Percentiles rank a stretch among this genome's conserved stretches.
phyloP scores from a whole-genome alignment of 306 rosid species.

The Cercis canadensis region DNA sequence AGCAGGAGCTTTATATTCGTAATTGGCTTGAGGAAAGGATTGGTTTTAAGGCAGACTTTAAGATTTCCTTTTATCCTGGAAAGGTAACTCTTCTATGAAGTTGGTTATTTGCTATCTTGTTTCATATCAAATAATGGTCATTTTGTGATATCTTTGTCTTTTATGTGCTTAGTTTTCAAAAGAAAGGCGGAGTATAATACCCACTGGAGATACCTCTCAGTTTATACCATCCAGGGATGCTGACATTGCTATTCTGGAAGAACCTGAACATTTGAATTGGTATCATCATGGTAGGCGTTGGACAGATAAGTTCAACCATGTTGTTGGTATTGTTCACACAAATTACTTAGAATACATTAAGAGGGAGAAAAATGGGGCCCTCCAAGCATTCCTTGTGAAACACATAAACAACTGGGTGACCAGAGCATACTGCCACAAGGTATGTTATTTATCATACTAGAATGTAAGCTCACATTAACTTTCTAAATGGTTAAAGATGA shows the following conservation, averaged over 20 bases:
- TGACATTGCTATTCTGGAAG: slow-evolving; percentile 94
- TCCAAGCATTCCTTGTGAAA: slow-evolving; percentile 92
- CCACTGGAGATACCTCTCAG: slow-evolving; percentile 95
- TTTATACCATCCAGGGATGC: slow-evolving; percentile 90
- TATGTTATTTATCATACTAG: slow-evolving; percentile 35
- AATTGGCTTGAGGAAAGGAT: slow-evolving; percentile 97
- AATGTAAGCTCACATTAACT: slow-evolving; percentile 21
- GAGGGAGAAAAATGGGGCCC: slow-evolving; percentile 94
- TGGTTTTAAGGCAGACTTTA: slow-evolving; percentile 91
- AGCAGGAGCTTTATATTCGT: slow-evolving; percentile 88
- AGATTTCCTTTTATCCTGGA: slow-evolving; percentile 96
- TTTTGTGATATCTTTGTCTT: slow-evolving; percentile 41
- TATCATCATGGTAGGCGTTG: slow-evolving; percentile 97
- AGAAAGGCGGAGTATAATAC: slow-evolving; percentile 87
- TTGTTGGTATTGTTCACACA: slow-evolving; percentile 96
- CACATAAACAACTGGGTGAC: slow-evolving; percentile 96
- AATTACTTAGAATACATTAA: slow-evolving; percentile 95
- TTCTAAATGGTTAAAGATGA: slow-evolving; percentile 9
- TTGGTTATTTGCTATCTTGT: slow-evolving; percentile 24
- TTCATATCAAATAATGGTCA: slow-evolving; percentile 28
- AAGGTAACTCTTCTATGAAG: slow-evolving; percentile 60
- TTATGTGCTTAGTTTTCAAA: slow-evolving; percentile 69
- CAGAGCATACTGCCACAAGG: slow-evolving; percentile 91
- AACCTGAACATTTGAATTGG: slow-evolving; percentile 98
- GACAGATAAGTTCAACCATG: slow-evolving; percentile 96